Evolutionary conservation across 2,329 filamentous ascomycete genomes (phyloP), one percentile per base, ranked within the genome.

Genomic region (Aspergillus vadensis): DNA sequence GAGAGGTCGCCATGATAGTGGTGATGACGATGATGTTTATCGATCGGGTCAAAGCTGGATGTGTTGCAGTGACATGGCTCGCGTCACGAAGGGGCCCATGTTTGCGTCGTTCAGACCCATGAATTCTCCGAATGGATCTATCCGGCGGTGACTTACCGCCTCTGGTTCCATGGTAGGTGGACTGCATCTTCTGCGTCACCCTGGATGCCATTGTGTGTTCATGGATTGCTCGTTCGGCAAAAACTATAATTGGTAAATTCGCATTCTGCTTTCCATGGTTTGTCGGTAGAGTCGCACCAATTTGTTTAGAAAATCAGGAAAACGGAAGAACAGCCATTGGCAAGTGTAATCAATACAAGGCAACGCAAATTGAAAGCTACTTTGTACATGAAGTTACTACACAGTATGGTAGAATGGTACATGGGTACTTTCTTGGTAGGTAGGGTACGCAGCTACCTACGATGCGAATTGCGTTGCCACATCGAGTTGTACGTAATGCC

Each of bases 71-170:
- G 32, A 50, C 15, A 50, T 49, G 47, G 27, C 47, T 30, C 23
- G 47, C 47, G 25, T 50, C 25, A 50, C 47, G 25, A 30, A 50
- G 15, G 25, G 47, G 10, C 23, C 47, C 47, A 50, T 50, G 47
- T 50, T 50, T 27, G n/a, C 15, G 44, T 17, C n/a, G 25, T 32
- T 17, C 47, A 50, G 15, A 12, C 27, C 47, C 27, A 55, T 55
- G 23, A 44, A 55, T 49, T 55, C 57, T 59, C 27, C 36, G 27
- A 50, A 38, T 39, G 55, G 57, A 64, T 60, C 57, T 59, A 61
- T 58, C 58, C 58, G 47, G 62, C 56, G 62, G 64, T 60, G 58
- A 64, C 59, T 58, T 51, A 58, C 63, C 57, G 59, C 59, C 38
- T 49, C 32, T 49, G 21, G 41, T 56, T 44, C 58, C 55, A 54